These are phyloP conservation scores for Caryocar brasiliense DNA, from an alignment of 441 rosid species.

Conservation along the genomic window DNA sequence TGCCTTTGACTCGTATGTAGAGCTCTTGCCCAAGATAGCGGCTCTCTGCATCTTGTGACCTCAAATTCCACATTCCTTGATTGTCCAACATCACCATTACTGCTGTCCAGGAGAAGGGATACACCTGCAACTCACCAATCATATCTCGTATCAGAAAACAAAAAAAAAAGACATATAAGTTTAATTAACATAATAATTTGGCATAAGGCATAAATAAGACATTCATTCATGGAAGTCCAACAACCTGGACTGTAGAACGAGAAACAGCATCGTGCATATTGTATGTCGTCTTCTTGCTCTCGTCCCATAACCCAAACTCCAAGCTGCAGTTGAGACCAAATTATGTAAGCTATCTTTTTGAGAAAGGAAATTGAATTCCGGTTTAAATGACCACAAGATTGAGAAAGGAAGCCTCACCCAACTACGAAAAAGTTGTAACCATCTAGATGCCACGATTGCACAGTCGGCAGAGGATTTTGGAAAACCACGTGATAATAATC, in stretches of 20 bases:
- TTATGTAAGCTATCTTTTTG: not conserved
- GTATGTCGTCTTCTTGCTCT: conserved; percentile 12
- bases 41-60: conserved; percentile 33
- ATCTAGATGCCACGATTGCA: conserved; percentile 34
- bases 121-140: conserved; percentile 15
- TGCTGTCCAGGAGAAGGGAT: conserved; percentile 34
- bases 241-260: conserved; percentile 33
- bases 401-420: conserved; percentile 18
- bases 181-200: too few species aligned
- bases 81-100: conserved; percentile 31
- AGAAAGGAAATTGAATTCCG: not conserved
- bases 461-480: conserved; percentile 14
- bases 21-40: conserved; percentile 38
- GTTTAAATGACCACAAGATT: not conserved
- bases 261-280: conserved; percentile 32
- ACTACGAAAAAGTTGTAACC: conserved; percentile 35
- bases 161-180: too few species aligned
- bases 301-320: conserved; percentile 24
- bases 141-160: too few species aligned
- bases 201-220: not conserved
- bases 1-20: conserved; percentile 29
- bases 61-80: conserved; percentile 39
- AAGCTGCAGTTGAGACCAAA: conserved; percentile 11
- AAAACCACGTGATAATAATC: conserved; percentile 22
- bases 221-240: not conserved